Base-by-base conservation (phyloP, 2,329 filamentous ascomycete genomes). In the Canariomyces notabilis region DNA sequence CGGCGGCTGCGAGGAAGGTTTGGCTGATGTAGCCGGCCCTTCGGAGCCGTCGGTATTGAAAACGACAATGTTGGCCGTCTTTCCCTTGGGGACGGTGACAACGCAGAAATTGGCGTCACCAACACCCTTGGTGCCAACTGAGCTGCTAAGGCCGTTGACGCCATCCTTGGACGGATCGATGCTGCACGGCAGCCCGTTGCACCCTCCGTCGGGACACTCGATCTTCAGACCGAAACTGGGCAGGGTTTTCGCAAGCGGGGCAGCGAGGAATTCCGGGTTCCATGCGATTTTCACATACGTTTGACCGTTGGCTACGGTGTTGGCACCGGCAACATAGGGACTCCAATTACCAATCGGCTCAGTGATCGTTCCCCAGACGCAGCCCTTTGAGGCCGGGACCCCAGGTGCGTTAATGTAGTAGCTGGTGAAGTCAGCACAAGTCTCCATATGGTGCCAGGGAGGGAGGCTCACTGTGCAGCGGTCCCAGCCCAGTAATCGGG, bases 321-420 rank as follows among this genome's bases (percentile, higher is more conserved):
- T 90, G 46, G 84, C 82, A 48, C 87, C 87, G 12, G 83, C 82
- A 53, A 89, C 85, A 59, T 82, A 91, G 2, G 85, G 81, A 41
- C 77, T 73, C 87, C 87, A 90, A 69, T 90, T 90, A 40, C 86
- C 87, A 55, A 80, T 65, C 1, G 83, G 74, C 52, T 81, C 72
- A 33, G 70, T 68, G 7, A 71, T 71, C 36, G 76, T 76, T 48
- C 87, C 85, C 87, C 87, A 90, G 46, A 83, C 66, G 63, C 87
- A 91, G 41, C 77, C 85, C 40, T 80, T 74, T 5, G 70, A 68
- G 5, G 75, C 69, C 21, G 61, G 58, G 37, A 79, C 71, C 50
- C 87, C 86, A 26, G 86, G 87, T 22, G 83, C 76, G 67, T 90
- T 90, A 69, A 90, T 79, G 60, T 90, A 90, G 66, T 77, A 89